Base-by-base conservation (phyloP, 805 yeast species). In the Hagleromyces aurorensis region DNA sequence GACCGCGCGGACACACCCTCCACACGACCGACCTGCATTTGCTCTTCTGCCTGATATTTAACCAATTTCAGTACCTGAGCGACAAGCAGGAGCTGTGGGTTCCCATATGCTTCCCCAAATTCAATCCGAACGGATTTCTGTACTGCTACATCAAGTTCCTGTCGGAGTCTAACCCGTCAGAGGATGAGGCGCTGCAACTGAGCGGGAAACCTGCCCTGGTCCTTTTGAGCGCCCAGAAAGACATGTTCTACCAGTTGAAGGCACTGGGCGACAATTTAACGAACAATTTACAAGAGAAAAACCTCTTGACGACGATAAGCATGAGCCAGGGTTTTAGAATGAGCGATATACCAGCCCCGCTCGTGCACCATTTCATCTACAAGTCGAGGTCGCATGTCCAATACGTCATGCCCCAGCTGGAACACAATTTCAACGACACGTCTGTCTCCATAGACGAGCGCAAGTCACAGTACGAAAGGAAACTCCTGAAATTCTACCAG, bases 51-150 rank as follows among this genome's bases (percentile, higher is more conserved):
- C 70, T 85, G 58, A 71, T 89, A 2, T 72, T 72, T 44, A 72
- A 44, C 38, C 69, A 41, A 49, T 52, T 57, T 7, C 46, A 56
- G 16, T 40, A 41, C 13, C 34, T 41, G 10, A 37, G 55, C 7
- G 54, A 52, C 11, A 61, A 64, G 33, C 81, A 81, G 42, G 96
- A 87, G 48, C 72, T 85, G 34, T 91, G 97, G 97, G 71, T 83
- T 8, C 98, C 98, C 0, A 65, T 89, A 1, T 89, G 98, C 55
- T 65, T 89, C 52, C 95, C 97, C 1, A 75, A 81, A 43, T 89
- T 89, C 62, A 89, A 91, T 49, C 61, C 84, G 2, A 75, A 76
- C 40, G 98, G 98, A 7, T 91, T 87, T 46, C 57, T 89, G 5
- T 82, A 91, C 48, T 75, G 85, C 8, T 84, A 80, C 46, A 80